Conservation (phyloP, 768 basidiomycete species). For the Tylopilus sp. region DNA sequence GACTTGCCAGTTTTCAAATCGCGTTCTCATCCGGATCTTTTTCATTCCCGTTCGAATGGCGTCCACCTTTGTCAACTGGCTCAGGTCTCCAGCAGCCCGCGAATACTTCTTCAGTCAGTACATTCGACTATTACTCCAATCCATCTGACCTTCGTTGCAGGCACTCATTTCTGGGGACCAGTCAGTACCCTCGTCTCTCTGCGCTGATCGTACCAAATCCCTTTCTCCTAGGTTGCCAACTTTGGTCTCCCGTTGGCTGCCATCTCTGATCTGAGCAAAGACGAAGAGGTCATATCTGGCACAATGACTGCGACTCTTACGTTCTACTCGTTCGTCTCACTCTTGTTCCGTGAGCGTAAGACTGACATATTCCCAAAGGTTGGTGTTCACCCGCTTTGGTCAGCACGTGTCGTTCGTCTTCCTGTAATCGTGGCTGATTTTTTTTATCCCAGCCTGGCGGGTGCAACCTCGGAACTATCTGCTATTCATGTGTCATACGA, state of each 20-base stretch:
- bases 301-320: slow-evolving; percentile 92
- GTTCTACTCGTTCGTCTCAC: slow-evolving; percentile 80
- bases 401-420: not conserved
- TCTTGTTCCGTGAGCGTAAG: slow-evolving; percentile 4
- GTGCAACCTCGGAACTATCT: slow-evolving; percentile 96
- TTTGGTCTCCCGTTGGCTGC: slow-evolving; percentile 98
- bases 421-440: slow-evolving; percentile 1
- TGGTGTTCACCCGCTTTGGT: slow-evolving; percentile 98
- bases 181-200: slow-evolving; percentile 46
- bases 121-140: not conserved
- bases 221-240: slow-evolving; percentile 76
- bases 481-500: slow-evolving; percentile 89
- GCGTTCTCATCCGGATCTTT: not conserved
- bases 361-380: slow-evolving; percentile 28
- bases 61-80: slow-evolving; percentile 83
- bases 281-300: slow-evolving; percentile 96
- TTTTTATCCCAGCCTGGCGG: slow-evolving; percentile 66
- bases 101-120: slow-evolving; percentile 93
- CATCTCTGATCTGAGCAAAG: slow-evolving; percentile 83
- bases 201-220: slow-evolving; percentile 3
- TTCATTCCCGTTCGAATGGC: slow-evolving; percentile 48
- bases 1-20: not conserved
- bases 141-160: slow-evolving; percentile 40
- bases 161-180: slow-evolving; percentile 98
- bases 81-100: slow-evolving; percentile 86